These are phyloP conservation scores for Monosporozyma yasuniensis DNA, from an alignment of 805 yeast genomes.

Conservation along the genomic window DNA sequence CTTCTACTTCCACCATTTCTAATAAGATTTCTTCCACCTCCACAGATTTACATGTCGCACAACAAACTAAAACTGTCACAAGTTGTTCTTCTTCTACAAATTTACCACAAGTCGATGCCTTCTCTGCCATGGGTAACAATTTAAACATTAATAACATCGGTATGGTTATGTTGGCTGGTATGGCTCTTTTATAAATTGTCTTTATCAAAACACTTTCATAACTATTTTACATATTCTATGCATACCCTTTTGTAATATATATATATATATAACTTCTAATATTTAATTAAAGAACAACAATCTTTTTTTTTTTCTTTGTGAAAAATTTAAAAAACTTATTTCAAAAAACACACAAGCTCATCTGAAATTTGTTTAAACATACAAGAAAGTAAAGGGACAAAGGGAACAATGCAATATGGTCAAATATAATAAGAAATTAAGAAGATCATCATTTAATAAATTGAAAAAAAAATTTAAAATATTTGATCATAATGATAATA, in stretches of 20 bases:
- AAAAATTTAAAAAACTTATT: too few relatives aligned
- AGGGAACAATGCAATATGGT: background rate
- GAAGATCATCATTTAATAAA: constrained; percentile 28
- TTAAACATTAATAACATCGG: background rate
- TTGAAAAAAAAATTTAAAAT: constrained; percentile 24
- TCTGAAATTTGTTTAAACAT: too few relatives aligned
- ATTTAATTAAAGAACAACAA: too few relatives aligned
- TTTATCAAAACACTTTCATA: background rate
- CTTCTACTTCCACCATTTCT: background rate
- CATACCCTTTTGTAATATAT: background rate
- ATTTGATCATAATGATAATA: constrained; percentile 19
- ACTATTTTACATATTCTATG: background rate
- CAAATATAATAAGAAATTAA: constrained; percentile 13
- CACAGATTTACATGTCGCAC: background rate
- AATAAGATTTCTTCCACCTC: background rate
- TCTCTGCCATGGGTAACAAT: constrained; percentile 14
- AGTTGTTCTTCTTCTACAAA: background rate
- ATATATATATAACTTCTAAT: too few relatives aligned
- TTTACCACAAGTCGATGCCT: constrained; percentile 3
- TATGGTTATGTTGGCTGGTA: background rate
- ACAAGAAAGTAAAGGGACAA: too few relatives aligned
- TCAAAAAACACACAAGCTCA: too few relatives aligned
- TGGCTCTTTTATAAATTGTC: constrained; percentile 2
- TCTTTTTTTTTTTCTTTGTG: too few relatives aligned
- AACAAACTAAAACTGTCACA: background rate